Evolutionary conservation across 75 land plant species (phyloP).

Genomic region (Pinus tabuliformis): DNA sequence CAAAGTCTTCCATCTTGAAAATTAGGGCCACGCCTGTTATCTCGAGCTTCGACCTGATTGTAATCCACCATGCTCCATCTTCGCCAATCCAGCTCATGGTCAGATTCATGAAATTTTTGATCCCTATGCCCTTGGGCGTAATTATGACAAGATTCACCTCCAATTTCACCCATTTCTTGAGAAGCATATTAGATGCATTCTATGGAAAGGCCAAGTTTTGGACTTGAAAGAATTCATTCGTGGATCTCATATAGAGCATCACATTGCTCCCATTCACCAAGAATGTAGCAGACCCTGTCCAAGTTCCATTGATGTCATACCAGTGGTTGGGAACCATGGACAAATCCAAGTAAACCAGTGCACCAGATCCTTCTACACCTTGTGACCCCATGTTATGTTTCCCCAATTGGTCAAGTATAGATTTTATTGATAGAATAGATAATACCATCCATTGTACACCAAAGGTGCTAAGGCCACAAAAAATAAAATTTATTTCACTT

Average conservation of each 20-base stretch:
- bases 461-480: conserved; percentile 43
- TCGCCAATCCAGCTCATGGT: conserved; percentile 73
- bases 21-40: conserved; percentile 55
- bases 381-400: conserved; percentile 83
- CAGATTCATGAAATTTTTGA: conserved; percentile 74
- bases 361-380: conserved; percentile 64
- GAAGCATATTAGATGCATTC: conserved; percentile 52
- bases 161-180: conserved; percentile 61
- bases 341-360: conserved; percentile 69
- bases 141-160: conserved; percentile 59
- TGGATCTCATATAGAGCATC: conserved; percentile 68
- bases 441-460: conserved; percentile 82
- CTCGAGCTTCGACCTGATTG: conserved; percentile 61
- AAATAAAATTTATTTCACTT: too few relatives aligned
- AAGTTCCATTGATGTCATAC: conserved; percentile 79
- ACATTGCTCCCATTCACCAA: conserved; percentile 45
- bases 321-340: conserved; percentile 77
- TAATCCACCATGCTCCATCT: conserved; percentile 56
- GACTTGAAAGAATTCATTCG: conserved; percentile 58
- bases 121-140: conserved; percentile 59
- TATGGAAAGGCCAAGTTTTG: conserved; percentile 66
- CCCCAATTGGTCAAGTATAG: conserved; percentile 72
- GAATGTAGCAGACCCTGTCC: conserved; percentile 87
- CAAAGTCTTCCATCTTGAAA: conserved; percentile 69
- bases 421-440: conserved; percentile 89